These are phyloP conservation scores for Neopestalotiopsis clavispora DNA, from an alignment of 2,329 filamentous ascomycete species.

Conservation along the genomic window DNA sequence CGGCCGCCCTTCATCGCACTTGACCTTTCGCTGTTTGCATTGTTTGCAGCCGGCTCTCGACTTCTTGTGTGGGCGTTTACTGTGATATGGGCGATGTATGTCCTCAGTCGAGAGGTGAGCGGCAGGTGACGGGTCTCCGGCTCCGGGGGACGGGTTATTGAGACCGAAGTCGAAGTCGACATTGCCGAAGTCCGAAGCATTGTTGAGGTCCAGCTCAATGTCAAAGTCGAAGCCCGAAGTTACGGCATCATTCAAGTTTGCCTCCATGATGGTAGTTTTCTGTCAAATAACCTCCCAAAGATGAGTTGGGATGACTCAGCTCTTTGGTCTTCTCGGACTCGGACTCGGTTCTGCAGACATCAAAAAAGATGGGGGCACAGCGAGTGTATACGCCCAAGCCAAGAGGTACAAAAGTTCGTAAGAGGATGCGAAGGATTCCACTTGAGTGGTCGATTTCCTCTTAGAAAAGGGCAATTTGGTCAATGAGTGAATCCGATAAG, in stretches of 20 bases:
- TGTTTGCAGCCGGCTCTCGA: slow-evolving; percentile 57
- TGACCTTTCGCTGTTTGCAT: slow-evolving; percentile 56
- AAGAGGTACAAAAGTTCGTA: neutral
- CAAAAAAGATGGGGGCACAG: neutral
- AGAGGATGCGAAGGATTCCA: neutral
- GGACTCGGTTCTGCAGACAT: neutral
- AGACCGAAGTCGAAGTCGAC: slow-evolving; percentile 15
- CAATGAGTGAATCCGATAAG: neutral
- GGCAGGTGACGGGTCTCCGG: neutral
- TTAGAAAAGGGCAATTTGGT: neutral
- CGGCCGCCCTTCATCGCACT: slow-evolving; percentile 47
- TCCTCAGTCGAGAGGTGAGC: slow-evolving; percentile 18
- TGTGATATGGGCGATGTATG: slow-evolving; percentile 39
- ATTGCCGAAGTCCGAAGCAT: slow-evolving; percentile 6
- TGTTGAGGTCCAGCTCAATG: slow-evolving; percentile 16
- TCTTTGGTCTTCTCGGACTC: neutral
- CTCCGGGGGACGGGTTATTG: slow-evolving; percentile 6
- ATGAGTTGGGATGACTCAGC: slow-evolving; percentile 8
- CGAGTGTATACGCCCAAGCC: neutral
- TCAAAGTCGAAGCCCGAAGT: slow-evolving; percentile 19
- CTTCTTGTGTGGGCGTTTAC: slow-evolving; percentile 61
- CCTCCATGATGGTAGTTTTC: neutral
- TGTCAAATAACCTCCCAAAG: neutral
- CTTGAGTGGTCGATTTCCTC: neutral
- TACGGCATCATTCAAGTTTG: neutral